Evolutionary conservation across 106 monocot species (phyloP), one percentile per base, ranked within the genome.

Genomic region (Narthecium ossifragum): DNA sequence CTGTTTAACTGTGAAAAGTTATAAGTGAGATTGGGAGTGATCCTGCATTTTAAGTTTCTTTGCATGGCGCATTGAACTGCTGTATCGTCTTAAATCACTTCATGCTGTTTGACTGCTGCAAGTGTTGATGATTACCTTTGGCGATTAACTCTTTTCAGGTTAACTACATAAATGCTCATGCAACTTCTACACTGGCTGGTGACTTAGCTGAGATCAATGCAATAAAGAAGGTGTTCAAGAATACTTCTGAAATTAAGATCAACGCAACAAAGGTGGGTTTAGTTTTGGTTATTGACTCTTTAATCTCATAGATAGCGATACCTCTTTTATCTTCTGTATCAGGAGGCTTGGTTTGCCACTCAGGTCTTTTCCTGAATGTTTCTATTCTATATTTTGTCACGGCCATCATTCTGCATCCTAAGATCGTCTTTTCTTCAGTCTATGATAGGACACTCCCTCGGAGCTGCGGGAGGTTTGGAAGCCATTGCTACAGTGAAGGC

Each of bases 91-190:
- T 30, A 1, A 2, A 12, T 29, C 0, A 5, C 2, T 31, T 55
- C 0, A 31, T 14, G 10, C 25, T 43, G 21, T 43, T 6, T 25
- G 0, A 28, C 28, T 2, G 10, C 31, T 31, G 30, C 23, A 10
- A 23, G 9, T 51, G 15, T 2, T 26, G 24, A 51, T n/a, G n/a
- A n/a, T n/a, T n/a, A n/a, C n/a, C n/a, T n/a, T n/a, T n/a, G n/a
- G n/a, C n/a, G n/a, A n/a, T n/a, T n/a, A n/a, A n/a, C n/a, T 51
- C 24, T 49, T 64, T 67, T 17, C 74, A 98, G 96, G 91, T 99
- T 53, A 99, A 99, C 54, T 88, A 99, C 59, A 91, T 99, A 59
- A 99, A 99, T 88, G 84, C 87, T 45, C 98, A 99, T 88, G 98
- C 98, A 30, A 99, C 98, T 40, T 99, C 98, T 20, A 99, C 98